Conservation (phyloP, 1,284 basidiomycete species). For the Cutaneotrichosporon sp. region DNA sequence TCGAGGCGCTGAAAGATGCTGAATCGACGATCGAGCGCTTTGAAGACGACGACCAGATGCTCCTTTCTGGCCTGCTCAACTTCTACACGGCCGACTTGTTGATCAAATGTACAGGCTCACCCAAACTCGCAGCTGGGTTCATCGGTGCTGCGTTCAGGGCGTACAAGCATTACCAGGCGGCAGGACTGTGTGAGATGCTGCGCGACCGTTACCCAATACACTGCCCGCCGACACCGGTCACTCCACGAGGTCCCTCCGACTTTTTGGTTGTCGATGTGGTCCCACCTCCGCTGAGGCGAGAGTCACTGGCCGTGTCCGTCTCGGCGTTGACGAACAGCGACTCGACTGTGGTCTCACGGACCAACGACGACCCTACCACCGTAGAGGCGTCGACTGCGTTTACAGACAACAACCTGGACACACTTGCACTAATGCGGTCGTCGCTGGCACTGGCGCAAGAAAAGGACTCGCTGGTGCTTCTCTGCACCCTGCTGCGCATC, state of each 20-base stretch:
- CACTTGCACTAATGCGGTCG: conserved; percentile 36
- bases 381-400: neutral
- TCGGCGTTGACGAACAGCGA: conserved; percentile 13
- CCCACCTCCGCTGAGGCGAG: neutral
- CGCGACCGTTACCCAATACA: conserved; percentile 19
- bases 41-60: conserved; percentile 17
- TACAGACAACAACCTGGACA: conserved; percentile 21
- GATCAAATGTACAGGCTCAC: conserved; percentile 17
- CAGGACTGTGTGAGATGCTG: conserved; percentile 28
- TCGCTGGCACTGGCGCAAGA: conserved; percentile 42
- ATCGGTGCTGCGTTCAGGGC: conserved; percentile 21
- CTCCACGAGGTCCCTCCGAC: conserved; percentile 23
- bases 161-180: conserved; percentile 17
- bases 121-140: conserved; percentile 25
- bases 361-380: neutral
- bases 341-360: conserved; percentile 3
- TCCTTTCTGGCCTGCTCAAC: conserved; percentile 31
- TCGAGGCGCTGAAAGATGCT: conserved; percentile 14
- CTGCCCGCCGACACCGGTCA: conserved; percentile 5
- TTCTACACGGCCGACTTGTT: conserved; percentile 24
- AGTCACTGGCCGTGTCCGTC: neutral
- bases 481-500: conserved; percentile 38
- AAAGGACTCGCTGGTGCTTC: conserved; percentile 37
- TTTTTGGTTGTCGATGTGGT: conserved; percentile 14
- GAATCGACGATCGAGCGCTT: conserved; percentile 27